phyloP scores from a whole-genome alignment of 192 early-diverging fungal genomes.

The Coemansia sp. region DNA sequence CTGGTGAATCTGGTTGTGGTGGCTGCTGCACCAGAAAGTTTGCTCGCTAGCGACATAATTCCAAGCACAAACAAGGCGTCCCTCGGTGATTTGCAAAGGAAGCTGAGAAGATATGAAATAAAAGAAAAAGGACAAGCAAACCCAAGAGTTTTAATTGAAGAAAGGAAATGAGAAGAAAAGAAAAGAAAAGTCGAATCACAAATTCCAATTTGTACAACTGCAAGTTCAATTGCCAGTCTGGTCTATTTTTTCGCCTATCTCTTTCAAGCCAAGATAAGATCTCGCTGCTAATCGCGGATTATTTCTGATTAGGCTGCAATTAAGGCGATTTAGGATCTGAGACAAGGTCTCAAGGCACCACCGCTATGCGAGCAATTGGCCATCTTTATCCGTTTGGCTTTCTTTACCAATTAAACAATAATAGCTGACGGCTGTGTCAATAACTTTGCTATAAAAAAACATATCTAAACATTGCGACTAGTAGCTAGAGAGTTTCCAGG shows the following conservation, averaged over 20 bases:
- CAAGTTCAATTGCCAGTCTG: no score
- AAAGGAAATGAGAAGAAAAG: neutral
- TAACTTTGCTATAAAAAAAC: no score
- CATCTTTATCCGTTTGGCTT: no score
- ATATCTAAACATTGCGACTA: neutral
- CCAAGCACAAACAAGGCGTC: conserved; percentile 1
- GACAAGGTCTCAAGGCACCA: no score
- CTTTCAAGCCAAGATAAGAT: no score
- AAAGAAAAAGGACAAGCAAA: neutral
- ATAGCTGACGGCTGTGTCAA: no score
- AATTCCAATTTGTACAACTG: neutral
- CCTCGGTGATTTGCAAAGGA: neutral
- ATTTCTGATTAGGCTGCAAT: no score
- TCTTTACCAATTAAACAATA: no score
- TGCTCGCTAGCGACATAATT: conserved; percentile 43
- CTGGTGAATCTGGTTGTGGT: conserved; percentile 53
- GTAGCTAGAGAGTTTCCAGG: conserved; percentile 27
- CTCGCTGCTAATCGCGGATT: no score
- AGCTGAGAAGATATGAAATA: neutral
- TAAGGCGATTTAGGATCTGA: no score
- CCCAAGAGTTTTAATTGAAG: neutral
- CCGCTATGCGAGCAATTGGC: no score
- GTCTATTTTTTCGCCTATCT: no score
- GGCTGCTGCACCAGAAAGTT: conserved; percentile 38
- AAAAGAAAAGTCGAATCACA: neutral